A percentile compares a stretch with the other conserved stretches of the same genome.
These are phyloP conservation scores for Coniochaeta prunicola DNA, from an alignment of 2,329 filamentous ascomycete species.

Conservation along the genomic window DNA sequence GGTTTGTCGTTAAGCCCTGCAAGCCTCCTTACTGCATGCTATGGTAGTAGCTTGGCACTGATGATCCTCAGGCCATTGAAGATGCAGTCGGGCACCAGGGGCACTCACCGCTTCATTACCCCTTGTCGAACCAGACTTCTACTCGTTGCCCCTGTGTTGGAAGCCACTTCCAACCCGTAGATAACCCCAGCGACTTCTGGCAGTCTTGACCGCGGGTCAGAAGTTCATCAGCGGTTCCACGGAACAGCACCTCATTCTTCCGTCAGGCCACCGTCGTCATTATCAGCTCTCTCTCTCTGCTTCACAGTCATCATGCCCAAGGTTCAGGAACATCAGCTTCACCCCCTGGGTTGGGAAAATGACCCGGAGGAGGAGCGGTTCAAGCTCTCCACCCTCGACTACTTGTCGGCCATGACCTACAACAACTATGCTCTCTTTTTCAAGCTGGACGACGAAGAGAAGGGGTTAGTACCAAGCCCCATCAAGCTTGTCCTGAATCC, in stretches of 20 bases:
- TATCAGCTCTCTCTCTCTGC: neutral
- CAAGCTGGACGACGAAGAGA: constrained; percentile 22
- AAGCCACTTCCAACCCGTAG: neutral
- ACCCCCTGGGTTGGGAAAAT: constrained; percentile 27
- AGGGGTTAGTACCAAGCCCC: constrained; percentile 6
- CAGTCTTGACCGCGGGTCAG: neutral
- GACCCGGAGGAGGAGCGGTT: constrained; percentile 27
- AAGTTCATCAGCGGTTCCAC: neutral
- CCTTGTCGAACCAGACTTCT: neutral
- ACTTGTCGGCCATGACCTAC: constrained; percentile 23
- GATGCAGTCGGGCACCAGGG: neutral
- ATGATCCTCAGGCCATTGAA: neutral
- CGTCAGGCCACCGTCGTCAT: neutral
- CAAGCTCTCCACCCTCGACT: constrained; percentile 29
- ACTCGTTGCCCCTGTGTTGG: neutral
- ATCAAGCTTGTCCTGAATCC: neutral
- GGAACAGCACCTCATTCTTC: neutral
- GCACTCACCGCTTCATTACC: constrained; percentile 1
- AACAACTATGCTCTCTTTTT: constrained; percentile 33
- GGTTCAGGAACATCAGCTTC: constrained; percentile 19
- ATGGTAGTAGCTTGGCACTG: neutral
- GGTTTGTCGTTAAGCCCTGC: neutral
- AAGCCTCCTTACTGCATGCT: neutral
- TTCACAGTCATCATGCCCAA: constrained; percentile 17
- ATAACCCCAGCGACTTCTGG: neutral